Evolutionary conservation across 257 asterid species (phyloP).

Genomic region (Ajuga chamaepitys): DNA sequence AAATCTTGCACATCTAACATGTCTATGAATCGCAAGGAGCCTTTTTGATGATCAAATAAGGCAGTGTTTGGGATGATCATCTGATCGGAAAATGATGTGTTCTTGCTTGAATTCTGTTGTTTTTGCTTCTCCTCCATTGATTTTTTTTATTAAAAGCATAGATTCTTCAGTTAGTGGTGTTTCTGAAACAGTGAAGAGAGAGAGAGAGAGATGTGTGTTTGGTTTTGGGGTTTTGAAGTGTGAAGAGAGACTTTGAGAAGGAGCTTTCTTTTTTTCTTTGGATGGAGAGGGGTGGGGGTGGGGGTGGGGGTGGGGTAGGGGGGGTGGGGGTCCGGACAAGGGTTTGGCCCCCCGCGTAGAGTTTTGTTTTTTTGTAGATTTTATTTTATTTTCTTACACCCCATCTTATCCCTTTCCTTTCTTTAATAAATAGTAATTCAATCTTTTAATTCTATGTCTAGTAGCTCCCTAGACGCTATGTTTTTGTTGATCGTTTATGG

Average conservation of each 20-base stretch:
- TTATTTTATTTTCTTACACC: slow-evolving; percentile 1
- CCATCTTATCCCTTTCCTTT: slow-evolving; percentile 17
- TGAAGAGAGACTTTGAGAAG: slow-evolving; percentile 28
- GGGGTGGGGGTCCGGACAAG: slow-evolving; percentile 19
- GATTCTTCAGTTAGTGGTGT: slow-evolving; percentile 28
- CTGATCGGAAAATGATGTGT: slow-evolving; percentile 22
- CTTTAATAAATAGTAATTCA: neutral
- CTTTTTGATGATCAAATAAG: slow-evolving; percentile 6
- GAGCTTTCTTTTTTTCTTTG: neutral
- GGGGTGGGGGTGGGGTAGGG: neutral
- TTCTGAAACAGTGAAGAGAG: neutral
- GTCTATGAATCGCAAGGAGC: slow-evolving; percentile 24
- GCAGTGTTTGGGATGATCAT: slow-evolving; percentile 12
- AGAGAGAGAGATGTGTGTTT: slow-evolving; percentile 6
- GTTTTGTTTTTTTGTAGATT: slow-evolving; percentile 30
- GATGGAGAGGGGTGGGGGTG: no score
- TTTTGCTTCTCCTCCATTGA: slow-evolving; percentile 32
- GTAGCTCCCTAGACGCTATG: no score
- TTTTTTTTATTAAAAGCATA: slow-evolving; percentile 18
- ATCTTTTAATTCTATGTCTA: no score
- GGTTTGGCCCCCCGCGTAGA: slow-evolving; percentile 35
- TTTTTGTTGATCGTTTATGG: no score
- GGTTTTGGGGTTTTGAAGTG: slow-evolving; percentile 28
- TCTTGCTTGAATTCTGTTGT: neutral
- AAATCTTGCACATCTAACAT: slow-evolving; percentile 38